Conservation (phyloP, 768 basidiomycete genomes). For the Suillus subaureus region DNA sequence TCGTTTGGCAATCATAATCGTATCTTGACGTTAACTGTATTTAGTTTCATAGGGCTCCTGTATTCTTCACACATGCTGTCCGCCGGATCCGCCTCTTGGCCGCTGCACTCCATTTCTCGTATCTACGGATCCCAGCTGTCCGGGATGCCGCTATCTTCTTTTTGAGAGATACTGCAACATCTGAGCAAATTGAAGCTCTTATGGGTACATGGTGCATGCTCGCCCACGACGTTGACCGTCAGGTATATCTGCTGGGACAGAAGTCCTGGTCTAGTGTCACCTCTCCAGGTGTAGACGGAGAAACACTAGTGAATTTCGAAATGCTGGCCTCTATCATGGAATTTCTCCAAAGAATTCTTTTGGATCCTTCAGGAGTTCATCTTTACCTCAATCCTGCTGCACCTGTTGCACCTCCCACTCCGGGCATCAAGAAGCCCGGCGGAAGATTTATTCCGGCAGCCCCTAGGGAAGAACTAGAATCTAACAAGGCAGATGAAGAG, state of each 20-base stretch:
- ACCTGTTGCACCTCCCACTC: constrained; percentile 22
- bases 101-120: constrained; percentile 60
- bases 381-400: constrained; percentile 67
- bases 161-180: constrained; percentile 48
- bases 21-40: constrained; percentile 12
- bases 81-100: constrained; percentile 70
- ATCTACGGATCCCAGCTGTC: constrained; percentile 58
- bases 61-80: constrained; percentile 78
- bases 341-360: constrained; percentile 55
- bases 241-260: constrained; percentile 51
- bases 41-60: constrained; percentile 85
- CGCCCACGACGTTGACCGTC: constrained; percentile 70
- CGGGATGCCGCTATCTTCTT: constrained; percentile 53
- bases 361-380: constrained; percentile 58
- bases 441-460: constrained; percentile 35
- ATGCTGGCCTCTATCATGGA: constrained; percentile 42
- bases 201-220: constrained; percentile 76
- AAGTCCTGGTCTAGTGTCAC: constrained; percentile 55
- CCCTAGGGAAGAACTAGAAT: constrained; percentile 29
- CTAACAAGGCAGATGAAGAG: constrained; percentile 55
- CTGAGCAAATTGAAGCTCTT: constrained; percentile 55
- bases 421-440: constrained; percentile 33
- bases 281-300: constrained; percentile 11
- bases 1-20: constrained; percentile 17
- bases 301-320: constrained; percentile 3